Base-by-base conservation (phyloP, 108 stramenopile species). In the Cyclostephanos tholiformis region DNA sequence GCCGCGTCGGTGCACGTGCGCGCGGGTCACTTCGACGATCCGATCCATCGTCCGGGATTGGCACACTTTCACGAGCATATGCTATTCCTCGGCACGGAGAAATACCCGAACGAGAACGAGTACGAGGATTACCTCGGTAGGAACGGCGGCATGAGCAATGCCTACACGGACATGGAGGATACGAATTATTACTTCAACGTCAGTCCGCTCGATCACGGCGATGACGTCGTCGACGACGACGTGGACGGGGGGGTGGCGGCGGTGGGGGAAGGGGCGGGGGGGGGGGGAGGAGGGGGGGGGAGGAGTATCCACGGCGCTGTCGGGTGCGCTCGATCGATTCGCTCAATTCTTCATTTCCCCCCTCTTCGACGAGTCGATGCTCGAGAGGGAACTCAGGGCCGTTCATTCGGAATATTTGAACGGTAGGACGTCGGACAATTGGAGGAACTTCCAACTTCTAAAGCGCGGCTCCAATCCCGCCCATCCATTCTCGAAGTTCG, bases 111-210 rank as follows among this genome's bases (percentile, higher is more conserved):
- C 29, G 98, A 97, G 71, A 83, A 97, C 62, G 96, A 91, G 60
- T 99, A 92, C 70, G 90, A 93, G 71, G 79, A 83, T 25, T 99
- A 84, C 72, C 72, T 99, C 16, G 84, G 80, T 29, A 80, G 72
- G 52, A 80, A 96, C 69, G 97, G 97, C 12, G 99, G 99, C 2
- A 84, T 69, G 65, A 84, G 83, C 66, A 99, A 99, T 82, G 99
- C 99, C 12, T 99, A 92, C 84, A 99, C 99, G 6, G 93, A 90
- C 59, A 88, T 91, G 89, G 93, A 91, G 63, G 94, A 95, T 84
- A 98, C 99, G 57, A 94, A 96, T 75, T 99, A 97, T 76, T 97
- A 97, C 72, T 98, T 98, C 65, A 89, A 91, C 72, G 94, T 98
- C 9, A 79, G 85, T 41, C 77, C 82, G 0, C 53, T 82, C 48